Conservation (phyloP, 805 yeast species). For the Barnettozyma pratensis region DNA sequence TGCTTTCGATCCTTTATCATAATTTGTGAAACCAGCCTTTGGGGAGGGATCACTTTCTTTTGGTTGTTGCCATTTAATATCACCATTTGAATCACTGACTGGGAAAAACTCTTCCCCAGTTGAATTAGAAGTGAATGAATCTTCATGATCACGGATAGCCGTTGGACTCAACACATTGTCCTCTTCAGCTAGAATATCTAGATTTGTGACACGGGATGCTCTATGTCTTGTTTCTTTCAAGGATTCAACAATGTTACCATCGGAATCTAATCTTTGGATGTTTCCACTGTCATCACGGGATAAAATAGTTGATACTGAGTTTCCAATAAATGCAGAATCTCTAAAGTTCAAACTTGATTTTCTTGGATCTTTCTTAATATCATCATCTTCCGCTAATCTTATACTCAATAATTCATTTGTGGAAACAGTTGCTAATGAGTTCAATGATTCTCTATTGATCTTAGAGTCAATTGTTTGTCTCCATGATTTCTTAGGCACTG, state of each 20-base stretch:
- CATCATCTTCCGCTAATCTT: constrained; percentile 61
- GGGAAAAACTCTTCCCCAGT: constrained; percentile 24
- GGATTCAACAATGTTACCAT: constrained; percentile 24
- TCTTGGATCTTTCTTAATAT: constrained; percentile 37
- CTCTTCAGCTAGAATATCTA: constrained; percentile 22
- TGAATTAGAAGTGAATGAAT: constrained; percentile 19
- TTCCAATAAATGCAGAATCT: constrained; percentile 36
- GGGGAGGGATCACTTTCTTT: neutral
- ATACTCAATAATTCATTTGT: constrained; percentile 81
- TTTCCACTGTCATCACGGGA: constrained; percentile 26
- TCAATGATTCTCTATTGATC: constrained; percentile 53
- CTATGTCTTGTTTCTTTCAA: constrained; percentile 13
- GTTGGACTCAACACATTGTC: constrained; percentile 12
- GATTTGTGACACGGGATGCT: constrained; percentile 18
- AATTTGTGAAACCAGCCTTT: neutral
- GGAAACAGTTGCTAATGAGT: constrained; percentile 77
- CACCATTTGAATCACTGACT: constrained; percentile 15
- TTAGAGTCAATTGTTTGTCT: constrained; percentile 34
- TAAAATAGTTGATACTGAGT: constrained; percentile 22
- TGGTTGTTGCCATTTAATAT: constrained; percentile 19
- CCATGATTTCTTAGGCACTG: constrained; percentile 51
- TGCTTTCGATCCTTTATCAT: constrained; percentile 22
- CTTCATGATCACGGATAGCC: constrained; percentile 8
- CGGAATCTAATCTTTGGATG: constrained; percentile 23
- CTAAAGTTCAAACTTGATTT: constrained; percentile 35